phyloP scores from a whole-genome alignment of 1,284 basidiomycete species.

The Ustilago tritici region DNA sequence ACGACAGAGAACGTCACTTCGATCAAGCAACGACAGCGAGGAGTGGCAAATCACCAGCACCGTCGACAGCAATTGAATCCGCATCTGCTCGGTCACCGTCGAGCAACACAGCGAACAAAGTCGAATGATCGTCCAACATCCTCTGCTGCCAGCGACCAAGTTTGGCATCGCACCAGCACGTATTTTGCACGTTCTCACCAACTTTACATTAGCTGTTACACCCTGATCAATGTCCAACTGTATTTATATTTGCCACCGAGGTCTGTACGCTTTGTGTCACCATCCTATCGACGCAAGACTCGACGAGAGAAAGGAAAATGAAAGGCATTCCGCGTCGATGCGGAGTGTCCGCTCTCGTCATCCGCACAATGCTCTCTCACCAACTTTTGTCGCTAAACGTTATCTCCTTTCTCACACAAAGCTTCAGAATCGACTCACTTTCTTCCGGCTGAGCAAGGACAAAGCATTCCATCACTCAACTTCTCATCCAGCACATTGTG shows the following conservation, averaged over 20 bases:
- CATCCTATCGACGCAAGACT: not conserved
- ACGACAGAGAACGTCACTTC: conserved; percentile 8
- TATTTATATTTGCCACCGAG: conserved; percentile 1
- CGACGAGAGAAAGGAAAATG: not conserved
- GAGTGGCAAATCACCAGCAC: not conserved
- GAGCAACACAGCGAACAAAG: not conserved
- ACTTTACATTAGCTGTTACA: conserved; percentile 5
- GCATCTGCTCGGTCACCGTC: not conserved
- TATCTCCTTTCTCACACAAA: conserved; percentile 5
- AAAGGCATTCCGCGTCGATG: not conserved
- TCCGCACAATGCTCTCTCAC: conserved; percentile 1
- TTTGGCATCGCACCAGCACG: not conserved
- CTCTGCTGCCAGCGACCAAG: not conserved
- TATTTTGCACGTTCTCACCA: not conserved
- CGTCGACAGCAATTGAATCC: not conserved
- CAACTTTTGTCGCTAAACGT: conserved; percentile 2
- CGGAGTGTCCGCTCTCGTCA: not conserved
- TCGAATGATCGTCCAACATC: not conserved
- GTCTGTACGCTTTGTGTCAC: conserved; percentile 1
- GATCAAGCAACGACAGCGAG: not conserved
- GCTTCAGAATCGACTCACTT: not conserved
- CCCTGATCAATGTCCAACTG: conserved; percentile 1
- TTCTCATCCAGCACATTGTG: not conserved
- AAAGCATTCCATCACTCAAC: not conserved
- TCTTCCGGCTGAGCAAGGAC: conserved; percentile 3